These are phyloP conservation scores for Fusarium begoniae DNA, from an alignment of 2,329 filamentous ascomycete species.

Conservation along the genomic window DNA sequence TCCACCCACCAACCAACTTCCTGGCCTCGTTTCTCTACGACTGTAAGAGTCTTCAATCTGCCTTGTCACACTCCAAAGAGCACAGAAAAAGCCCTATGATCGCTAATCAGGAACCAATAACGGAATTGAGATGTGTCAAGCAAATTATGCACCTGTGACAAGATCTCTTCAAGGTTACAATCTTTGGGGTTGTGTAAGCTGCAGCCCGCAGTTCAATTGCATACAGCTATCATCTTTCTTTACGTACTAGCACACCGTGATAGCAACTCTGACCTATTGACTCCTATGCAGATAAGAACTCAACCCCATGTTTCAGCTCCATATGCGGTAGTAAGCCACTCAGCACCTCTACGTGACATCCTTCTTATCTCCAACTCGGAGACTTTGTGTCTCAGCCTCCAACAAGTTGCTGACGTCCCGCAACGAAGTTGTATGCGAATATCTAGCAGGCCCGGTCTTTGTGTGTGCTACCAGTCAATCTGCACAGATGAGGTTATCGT, in stretches of 20 bases:
- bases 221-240: not conserved
- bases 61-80: not conserved
- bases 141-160: not conserved
- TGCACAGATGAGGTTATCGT: not conserved
- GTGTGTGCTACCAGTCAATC: not conserved
- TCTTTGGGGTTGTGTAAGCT: not conserved
- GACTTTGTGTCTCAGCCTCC: not conserved
- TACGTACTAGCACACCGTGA: not conserved
- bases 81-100: slow-evolving; percentile 7
- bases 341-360: not conserved
- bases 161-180: not conserved
- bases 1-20: not conserved
- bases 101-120: not conserved
- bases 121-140: not conserved
- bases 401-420: not conserved
- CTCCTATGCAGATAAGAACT: not conserved
- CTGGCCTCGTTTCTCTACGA: not conserved
- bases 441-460: not conserved
- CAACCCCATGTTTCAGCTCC: not conserved
- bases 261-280: not conserved
- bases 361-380: not conserved
- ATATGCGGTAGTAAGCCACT: not conserved
- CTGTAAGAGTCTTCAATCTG: not conserved
- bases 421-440: no score
- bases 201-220: not conserved